Evolutionary conservation across 2,329 filamentous ascomycete species (phyloP), one percentile per base, ranked within the genome.

Genomic region (Davidsoniella virescens): DNA sequence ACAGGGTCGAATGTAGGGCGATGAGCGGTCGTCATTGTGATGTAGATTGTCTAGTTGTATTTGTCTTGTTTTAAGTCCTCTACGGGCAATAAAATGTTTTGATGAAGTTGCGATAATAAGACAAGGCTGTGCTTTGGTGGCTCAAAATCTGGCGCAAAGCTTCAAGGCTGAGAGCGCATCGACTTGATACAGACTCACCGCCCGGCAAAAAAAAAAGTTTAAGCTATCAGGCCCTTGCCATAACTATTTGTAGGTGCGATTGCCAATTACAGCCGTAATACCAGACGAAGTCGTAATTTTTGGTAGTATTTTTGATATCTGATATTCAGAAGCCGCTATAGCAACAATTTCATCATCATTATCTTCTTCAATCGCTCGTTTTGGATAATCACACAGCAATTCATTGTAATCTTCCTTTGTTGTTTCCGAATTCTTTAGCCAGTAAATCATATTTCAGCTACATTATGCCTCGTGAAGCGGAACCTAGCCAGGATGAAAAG

Each of bases 1-100:
- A 88, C 85, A 56, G 92, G 92, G 64, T 98, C 92, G 63, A 98
- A 98, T 0, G 92, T 98, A 51, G 92, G 92, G 68, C 92, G 84
- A 57, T 82, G 78, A 40, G 78, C 78, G 66, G 72, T 76, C 56
- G 78, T 82, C 78, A 82, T 82, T 37, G 29, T 33, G 3, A 9
- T 33, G 8, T 9, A 9, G 1, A 33, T 33, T 33, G 1, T 12
- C 45, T 55, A 44, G 40, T 29, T 12, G 20, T 5, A 41, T 42
- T 8, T 42, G 14, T 18, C 17, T 43, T 16, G 23, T 26, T n/a
- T 8, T 23, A 17, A 18, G 9, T 18, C 43, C 39, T 40, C n/a
- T 10, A 10, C 17, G n/a, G 14, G 16, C 20, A 18, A 10, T 23
- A n/a, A 38, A 12, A 25, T 23, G 9, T 17, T 14, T 23, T 7